phyloP scores from a whole-genome alignment of 2,329 filamentous ascomycete genomes.

The Microthyrium microscopicum region DNA sequence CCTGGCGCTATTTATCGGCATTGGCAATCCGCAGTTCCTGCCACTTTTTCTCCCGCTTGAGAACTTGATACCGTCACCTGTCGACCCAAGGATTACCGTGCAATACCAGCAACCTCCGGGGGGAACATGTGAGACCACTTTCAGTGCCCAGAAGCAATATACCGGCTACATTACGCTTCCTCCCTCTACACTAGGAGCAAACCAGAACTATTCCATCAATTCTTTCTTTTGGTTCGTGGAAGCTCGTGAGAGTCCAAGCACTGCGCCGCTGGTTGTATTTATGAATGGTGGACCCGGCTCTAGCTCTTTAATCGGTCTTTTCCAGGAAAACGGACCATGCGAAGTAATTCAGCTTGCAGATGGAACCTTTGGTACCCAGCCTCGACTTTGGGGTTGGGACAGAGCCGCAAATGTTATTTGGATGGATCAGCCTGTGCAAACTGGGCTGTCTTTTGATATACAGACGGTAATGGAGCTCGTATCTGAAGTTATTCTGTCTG shows the following conservation, averaged over 20 bases:
- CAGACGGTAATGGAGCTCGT: slow-evolving; percentile 44
- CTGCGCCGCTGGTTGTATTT: slow-evolving; percentile 40
- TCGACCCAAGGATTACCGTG: slow-evolving; percentile 47
- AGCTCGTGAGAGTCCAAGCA: slow-evolving; percentile 33
- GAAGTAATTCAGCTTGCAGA: slow-evolving; percentile 26
- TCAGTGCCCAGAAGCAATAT: slow-evolving; percentile 49
- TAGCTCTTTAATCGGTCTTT: slow-evolving; percentile 48
- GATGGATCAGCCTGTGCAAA: slow-evolving; percentile 50
- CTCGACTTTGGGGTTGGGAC: slow-evolving; percentile 51
- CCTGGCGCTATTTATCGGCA: too few species aligned
- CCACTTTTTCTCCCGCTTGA: too few species aligned
- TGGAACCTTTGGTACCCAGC: slow-evolving; percentile 34
- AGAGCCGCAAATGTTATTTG: slow-evolving; percentile 41
- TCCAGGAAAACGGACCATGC: slow-evolving; percentile 39
- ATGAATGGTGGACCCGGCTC: slow-evolving; percentile 51
- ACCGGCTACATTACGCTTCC: slow-evolving; percentile 52
- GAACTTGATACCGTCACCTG: slow-evolving; percentile 45
- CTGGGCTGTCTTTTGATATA: slow-evolving; percentile 51
- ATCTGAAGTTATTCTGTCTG: slow-evolving; percentile 30
- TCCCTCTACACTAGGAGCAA: slow-evolving; percentile 27
- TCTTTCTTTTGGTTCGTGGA: slow-evolving; percentile 54
- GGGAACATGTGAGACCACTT: slow-evolving; percentile 48
- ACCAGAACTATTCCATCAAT: slow-evolving; percentile 41
- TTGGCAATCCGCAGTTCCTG: too few species aligned
- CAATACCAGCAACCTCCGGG: slow-evolving; percentile 46